A percentile compares a stretch with the other conserved stretches of the same genome.
Evolutionary conservation across 352 stramenopile species (phyloP).

Genomic region (Ochromonadaceae sp.): DNA sequence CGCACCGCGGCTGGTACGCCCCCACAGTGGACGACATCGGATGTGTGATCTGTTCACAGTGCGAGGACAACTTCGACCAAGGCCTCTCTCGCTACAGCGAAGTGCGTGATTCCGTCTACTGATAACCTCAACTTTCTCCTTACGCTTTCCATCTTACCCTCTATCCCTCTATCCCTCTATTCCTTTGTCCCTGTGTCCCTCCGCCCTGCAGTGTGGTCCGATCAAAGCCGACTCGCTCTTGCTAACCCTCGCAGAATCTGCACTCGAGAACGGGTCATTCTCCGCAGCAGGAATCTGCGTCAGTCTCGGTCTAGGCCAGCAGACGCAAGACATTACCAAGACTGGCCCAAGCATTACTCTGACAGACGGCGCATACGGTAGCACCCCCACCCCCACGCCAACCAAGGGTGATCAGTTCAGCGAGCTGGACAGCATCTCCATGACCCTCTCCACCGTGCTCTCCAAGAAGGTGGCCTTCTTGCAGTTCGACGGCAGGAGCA

Average conservation of each 20-base stretch:
- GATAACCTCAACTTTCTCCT: background rate
- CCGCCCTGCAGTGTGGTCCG: background rate
- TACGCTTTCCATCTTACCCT: no score
- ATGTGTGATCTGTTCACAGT: background rate
- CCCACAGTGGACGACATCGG: constrained; percentile 10
- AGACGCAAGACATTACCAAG: constrained; percentile 5
- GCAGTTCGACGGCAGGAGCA: background rate
- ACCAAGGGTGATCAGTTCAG: background rate
- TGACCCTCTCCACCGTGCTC: background rate
- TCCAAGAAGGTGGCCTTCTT: constrained; percentile 1
- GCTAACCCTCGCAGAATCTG: background rate
- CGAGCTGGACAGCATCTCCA: background rate
- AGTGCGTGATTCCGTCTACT: background rate
- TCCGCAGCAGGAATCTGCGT: background rate
- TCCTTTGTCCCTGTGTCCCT: no score
- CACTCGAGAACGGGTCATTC: background rate
- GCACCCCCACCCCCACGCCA: background rate
- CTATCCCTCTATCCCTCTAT: no score
- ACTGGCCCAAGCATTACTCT: background rate
- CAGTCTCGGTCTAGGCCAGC: background rate
- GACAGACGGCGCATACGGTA: background rate
- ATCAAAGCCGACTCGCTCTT: constrained; percentile 3
- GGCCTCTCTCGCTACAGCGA: constrained; percentile 1
- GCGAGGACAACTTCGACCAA: constrained; percentile 14
- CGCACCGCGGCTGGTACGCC: background rate